phyloP scores from a whole-genome alignment of 1,139 yeast genomes.

The Taphrina wiesneri region DNA sequence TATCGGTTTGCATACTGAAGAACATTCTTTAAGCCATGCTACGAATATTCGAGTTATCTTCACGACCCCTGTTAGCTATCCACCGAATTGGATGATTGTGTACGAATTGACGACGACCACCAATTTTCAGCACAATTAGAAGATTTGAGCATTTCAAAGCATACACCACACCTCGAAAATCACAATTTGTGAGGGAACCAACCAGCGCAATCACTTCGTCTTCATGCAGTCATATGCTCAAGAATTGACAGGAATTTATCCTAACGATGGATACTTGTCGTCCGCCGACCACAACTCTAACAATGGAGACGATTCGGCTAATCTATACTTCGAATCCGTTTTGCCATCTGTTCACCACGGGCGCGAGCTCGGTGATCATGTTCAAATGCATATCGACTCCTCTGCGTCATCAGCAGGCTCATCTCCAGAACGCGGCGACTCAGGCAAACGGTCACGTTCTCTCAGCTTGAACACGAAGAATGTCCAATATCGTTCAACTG shows the following conservation, averaged over 20 bases:
- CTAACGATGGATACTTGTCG: not conserved
- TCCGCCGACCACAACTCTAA: not conserved
- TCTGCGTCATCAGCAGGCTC: slow-evolving; percentile 3
- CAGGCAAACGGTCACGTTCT: slow-evolving; percentile 1
- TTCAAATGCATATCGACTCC: not conserved
- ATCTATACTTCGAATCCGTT: not conserved
- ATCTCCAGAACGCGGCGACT: not conserved
- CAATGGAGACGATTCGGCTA: not conserved
- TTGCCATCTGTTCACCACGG: not conserved
- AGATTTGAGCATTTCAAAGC: too few species aligned
- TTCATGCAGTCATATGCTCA: not conserved
- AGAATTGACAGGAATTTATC: not conserved
- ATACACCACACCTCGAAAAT: too few species aligned
- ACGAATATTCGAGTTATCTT: too few species aligned
- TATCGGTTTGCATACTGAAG: too few species aligned
- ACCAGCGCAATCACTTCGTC: too few species aligned
- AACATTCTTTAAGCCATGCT: too few species aligned
- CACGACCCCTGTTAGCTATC: too few species aligned
- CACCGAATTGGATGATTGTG: too few species aligned
- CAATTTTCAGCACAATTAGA: too few species aligned
- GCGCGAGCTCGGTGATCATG: not conserved
- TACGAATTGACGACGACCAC: too few species aligned
- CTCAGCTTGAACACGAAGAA: slow-evolving; percentile 3
- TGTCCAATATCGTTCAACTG: slow-evolving; percentile 32
- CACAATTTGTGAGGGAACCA: too few species aligned